These are phyloP conservation scores for Thalia dealbata DNA, from an alignment of 176 grass and related monocot genomes.

Conservation along the genomic window DNA sequence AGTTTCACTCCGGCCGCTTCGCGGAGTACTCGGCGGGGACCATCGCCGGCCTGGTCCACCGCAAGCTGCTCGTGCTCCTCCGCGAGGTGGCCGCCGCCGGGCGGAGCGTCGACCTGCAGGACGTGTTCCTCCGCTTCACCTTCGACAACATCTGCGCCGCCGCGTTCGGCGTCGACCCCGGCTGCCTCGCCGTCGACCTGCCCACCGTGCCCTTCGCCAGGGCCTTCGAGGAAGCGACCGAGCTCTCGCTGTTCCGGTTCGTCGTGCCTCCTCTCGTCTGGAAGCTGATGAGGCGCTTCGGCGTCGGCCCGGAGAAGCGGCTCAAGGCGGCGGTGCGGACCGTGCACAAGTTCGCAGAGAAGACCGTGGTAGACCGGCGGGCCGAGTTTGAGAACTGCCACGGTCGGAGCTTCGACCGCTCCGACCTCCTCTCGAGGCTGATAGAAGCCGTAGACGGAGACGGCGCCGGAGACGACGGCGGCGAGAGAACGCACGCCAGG, in stretches of 20 bases:
- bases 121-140: constrained; percentile 70
- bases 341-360: constrained; percentile 26
- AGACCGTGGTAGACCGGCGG: not conserved
- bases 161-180: constrained; percentile 56
- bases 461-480: too few relatives aligned
- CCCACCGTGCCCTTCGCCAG: constrained; percentile 73
- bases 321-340: constrained; percentile 32
- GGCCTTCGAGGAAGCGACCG: constrained; percentile 74
- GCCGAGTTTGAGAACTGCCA: not conserved
- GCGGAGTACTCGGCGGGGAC: constrained; percentile 37
- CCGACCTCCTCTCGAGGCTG: constrained; percentile 9
- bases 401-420: not conserved
- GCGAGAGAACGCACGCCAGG: not conserved
- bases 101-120: constrained; percentile 49
- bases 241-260: constrained; percentile 52
- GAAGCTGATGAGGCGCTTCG: constrained; percentile 51
- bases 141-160: constrained; percentile 88
- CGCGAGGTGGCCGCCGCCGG: not conserved
- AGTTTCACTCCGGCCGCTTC: constrained; percentile 83
- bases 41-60: constrained; percentile 30
- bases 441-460: not conserved
- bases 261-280: constrained; percentile 68
- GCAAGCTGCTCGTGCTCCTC: constrained; percentile 37
- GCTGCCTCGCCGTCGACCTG: constrained; percentile 56
- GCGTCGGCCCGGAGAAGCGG: constrained; percentile 43